These are phyloP conservation scores for Pseudozyma flocculosa DNA, from an alignment of 1,284 basidiomycete species.

Conservation along the genomic window DNA sequence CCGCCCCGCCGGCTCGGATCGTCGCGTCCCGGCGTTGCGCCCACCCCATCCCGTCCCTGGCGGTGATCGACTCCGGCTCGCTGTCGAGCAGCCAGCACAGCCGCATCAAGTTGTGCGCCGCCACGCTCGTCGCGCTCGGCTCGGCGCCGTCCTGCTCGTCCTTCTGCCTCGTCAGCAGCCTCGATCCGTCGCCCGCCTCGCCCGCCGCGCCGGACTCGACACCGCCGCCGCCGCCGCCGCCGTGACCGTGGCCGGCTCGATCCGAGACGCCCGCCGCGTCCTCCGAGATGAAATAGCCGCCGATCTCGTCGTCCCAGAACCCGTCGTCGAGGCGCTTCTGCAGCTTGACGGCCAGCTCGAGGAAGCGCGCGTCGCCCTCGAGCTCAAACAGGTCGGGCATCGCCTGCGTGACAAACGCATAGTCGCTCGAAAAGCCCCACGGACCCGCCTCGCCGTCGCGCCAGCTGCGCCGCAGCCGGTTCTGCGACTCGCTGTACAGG, in stretches of 20 bases:
- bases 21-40: constrained; percentile 42
- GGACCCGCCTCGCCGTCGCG: constrained; percentile 54
- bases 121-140: constrained; percentile 62
- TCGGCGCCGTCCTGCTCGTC: constrained; percentile 62
- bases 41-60: constrained; percentile 49
- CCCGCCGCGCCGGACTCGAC: no score
- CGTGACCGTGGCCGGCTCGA: no score
- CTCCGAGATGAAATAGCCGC: constrained; percentile 61
- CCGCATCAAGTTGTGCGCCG: constrained; percentile 61
- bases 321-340: constrained; percentile 61
- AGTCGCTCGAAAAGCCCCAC: constrained; percentile 8
- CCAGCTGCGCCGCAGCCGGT: constrained; percentile 46
- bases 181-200: constrained; percentile 8
- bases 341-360: constrained; percentile 51
- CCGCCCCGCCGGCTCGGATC: constrained; percentile 9
- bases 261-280: constrained; percentile 32
- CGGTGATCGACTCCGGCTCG: constrained; percentile 36
- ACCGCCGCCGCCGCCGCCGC: no score
- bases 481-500: constrained; percentile 1
- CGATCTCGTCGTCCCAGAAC: constrained; percentile 60
- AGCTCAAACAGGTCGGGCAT: constrained; percentile 7
- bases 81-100: constrained; percentile 55
- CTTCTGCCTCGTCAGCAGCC: constrained; percentile 61
- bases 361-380: constrained; percentile 4
- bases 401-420: constrained; percentile 10